These are phyloP conservation scores for Rhizoclosmatium globosum DNA, from an alignment of 192 early-diverging fungal species.

Conservation along the genomic window DNA sequence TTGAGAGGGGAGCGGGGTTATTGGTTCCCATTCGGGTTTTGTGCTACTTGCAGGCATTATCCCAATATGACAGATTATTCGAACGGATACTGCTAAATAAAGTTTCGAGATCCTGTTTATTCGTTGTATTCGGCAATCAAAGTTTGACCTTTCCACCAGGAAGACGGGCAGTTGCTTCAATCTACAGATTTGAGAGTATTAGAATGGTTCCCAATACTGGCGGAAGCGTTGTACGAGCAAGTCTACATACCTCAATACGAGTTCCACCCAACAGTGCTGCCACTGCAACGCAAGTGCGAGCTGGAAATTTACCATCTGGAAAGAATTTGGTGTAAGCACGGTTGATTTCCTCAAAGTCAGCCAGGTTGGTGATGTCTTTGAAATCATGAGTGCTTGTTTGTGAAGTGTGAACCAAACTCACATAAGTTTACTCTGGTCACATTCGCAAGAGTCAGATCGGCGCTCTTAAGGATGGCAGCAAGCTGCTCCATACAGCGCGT, in stretches of 20 bases:
- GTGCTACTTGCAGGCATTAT: not conserved
- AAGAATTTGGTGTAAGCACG: conserved; percentile 25
- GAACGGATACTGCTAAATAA: no score
- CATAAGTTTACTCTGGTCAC: conserved; percentile 34
- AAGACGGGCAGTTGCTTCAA: not conserved
- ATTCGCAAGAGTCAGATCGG: conserved; percentile 7
- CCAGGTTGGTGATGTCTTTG: conserved; percentile 31
- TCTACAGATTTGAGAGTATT: no score
- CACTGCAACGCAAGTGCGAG: conserved; percentile 35
- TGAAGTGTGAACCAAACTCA: not conserved
- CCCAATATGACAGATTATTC: no score
- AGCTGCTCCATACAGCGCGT: conserved; percentile 31
- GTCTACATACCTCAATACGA: conserved; percentile 3
- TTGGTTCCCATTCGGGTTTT: no score
- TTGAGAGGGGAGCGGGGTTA: no score
- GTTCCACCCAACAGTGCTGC: conserved; percentile 25
- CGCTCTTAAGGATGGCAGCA: conserved; percentile 7
- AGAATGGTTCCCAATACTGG: not conserved
- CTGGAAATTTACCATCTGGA: conserved; percentile 24
- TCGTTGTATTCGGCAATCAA: no score
- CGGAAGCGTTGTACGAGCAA: conserved; percentile 17
- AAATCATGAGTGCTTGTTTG: not conserved
- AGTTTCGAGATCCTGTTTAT: no score
- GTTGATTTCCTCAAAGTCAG: conserved; percentile 39
- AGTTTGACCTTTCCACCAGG: not conserved